These are phyloP conservation scores for Phialophora chinensis DNA, from an alignment of 2,329 filamentous ascomycete genomes.

Conservation along the genomic window DNA sequence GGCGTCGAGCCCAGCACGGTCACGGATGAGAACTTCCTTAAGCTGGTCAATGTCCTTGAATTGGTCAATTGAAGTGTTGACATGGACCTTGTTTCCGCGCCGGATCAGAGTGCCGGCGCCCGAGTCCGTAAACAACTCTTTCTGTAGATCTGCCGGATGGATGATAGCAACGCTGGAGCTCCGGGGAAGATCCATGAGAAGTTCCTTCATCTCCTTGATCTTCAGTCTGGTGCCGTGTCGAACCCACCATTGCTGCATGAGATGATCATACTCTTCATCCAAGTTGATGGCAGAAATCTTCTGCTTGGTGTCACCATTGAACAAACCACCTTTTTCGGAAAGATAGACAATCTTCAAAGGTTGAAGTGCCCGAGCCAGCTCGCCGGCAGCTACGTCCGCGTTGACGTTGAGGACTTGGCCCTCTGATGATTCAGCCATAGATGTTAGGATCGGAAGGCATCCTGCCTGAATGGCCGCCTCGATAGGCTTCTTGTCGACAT, in stretches of 20 bases:
- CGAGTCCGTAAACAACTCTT: constrained; percentile 95
- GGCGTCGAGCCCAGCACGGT: constrained; percentile 81
- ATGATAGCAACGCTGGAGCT: constrained; percentile 97
- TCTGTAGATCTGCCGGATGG: constrained; percentile 92
- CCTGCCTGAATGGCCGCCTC: constrained; percentile 89
- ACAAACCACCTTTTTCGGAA: constrained; percentile 96
- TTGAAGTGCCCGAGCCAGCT: constrained; percentile 85
- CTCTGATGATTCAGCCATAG: constrained; percentile 91
- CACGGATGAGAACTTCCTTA: constrained; percentile 80
- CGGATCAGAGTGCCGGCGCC: constrained; percentile 92
- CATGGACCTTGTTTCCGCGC: constrained; percentile 85
- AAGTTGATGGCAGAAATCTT: constrained; percentile 98
- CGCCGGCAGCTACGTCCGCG: constrained; percentile 92
- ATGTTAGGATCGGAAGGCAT: constrained; percentile 91
- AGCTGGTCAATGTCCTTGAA: constrained; percentile 78
- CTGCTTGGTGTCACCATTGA: constrained; percentile 89
- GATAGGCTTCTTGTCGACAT: constrained; percentile 87
- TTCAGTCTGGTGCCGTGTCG: constrained; percentile 93
- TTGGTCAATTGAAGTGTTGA: constrained; percentile 71
- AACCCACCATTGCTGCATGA: constrained; percentile 95
- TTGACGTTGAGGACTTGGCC: constrained; percentile 97
- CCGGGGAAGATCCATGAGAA: constrained; percentile 84
- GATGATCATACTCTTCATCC: constrained; percentile 90
- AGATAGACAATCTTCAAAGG: constrained; percentile 97
- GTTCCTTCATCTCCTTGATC: constrained; percentile 96